Percentiles rank a stretch among this genome's conserved stretches.
These are phyloP conservation scores for Casuarina cunninghamiana DNA, from an alignment of 306 rosid species.

Conservation along the genomic window DNA sequence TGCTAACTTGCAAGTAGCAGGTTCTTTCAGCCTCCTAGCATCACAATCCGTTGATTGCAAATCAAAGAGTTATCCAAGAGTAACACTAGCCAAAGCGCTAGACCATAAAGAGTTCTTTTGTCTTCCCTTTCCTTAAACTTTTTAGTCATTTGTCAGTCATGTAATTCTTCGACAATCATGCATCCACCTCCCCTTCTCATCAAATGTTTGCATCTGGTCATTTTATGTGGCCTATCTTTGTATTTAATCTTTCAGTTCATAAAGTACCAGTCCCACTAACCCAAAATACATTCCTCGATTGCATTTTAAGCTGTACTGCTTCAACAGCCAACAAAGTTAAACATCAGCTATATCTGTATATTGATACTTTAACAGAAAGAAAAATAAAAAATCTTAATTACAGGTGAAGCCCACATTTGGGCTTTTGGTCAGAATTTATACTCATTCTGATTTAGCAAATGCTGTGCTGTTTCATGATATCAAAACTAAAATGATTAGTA, in stretches of 20 bases:
- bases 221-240: not conserved
- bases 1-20: slow-evolving; percentile 4
- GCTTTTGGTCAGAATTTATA: not conserved
- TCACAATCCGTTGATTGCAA: not conserved
- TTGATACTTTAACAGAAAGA: too few relatives aligned
- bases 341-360: too few relatives aligned
- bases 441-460: not conserved
- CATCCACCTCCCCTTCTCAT: not conserved
- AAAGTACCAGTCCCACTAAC: not conserved
- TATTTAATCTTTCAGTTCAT: not conserved
- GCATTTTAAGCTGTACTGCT: not conserved
- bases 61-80: not conserved
- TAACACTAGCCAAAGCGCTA: slow-evolving; percentile 13
- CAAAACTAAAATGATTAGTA: not conserved
- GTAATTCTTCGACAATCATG: not conserved
- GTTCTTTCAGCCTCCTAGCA: not conserved
- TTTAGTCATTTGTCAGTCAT: not conserved
- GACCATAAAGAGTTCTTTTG: not conserved
- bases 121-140: not conserved
- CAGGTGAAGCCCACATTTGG: not conserved
- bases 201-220: not conserved
- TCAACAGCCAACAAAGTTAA: not conserved
- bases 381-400: too few relatives aligned
- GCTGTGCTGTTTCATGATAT: not conserved
- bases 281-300: not conserved